Base-by-base conservation (phyloP, 1,284 basidiomycete species). In the Volvariella volvacea region DNA sequence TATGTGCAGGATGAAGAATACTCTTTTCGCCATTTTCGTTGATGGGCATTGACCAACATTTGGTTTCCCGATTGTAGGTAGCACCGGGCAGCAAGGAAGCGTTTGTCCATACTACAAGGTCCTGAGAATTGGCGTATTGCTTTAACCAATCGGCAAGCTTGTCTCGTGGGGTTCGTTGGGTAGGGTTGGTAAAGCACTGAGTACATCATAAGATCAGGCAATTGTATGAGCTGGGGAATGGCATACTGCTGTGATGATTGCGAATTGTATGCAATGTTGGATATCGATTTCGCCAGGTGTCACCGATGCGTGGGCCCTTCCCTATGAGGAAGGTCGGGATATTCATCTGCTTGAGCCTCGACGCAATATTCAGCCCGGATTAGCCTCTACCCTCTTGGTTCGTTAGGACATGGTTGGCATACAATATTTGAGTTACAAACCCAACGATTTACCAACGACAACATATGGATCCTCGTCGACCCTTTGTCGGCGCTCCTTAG, bases 361-460 rank as follows among this genome's bases (percentile, higher is more conserved):
- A 75, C 10, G 73, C 76, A 7, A 72, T 51, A 20, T 67, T 68
- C 10, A 81, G 59, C 1, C 76, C 78, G 9, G n/a, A n/a, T n/a
- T n/a, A n/a, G n/a, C n/a, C n/a, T n/a, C n/a, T n/a, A n/a, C n/a
- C n/a, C n/a, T n/a, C n/a, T n/a, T n/a, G n/a, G n/a, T n/a, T n/a
- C n/a, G n/a, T n/a, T n/a, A n/a, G n/a, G n/a, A 66, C 71, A 52
- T 80, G 78, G 1, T 76, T 76, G 3, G 61, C 76, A 3, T 78
- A 78, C 32, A 82, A 67, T 70, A 40, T 19, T n/a, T n/a, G n/a
- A n/a, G n/a, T n/a, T n/a, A n/a, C n/a, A n/a, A n/a, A n/a, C n/a
- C n/a, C n/a, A n/a, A n/a, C n/a, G n/a, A n/a, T n/a, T n/a, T n/a
- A n/a, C n/a, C n/a, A n/a, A n/a, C n/a, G n/a, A n/a, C n/a, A n/a